Base-by-base conservation (phyloP, 2,329 filamentous ascomycete species). In the Cladosporium sp. region DNA sequence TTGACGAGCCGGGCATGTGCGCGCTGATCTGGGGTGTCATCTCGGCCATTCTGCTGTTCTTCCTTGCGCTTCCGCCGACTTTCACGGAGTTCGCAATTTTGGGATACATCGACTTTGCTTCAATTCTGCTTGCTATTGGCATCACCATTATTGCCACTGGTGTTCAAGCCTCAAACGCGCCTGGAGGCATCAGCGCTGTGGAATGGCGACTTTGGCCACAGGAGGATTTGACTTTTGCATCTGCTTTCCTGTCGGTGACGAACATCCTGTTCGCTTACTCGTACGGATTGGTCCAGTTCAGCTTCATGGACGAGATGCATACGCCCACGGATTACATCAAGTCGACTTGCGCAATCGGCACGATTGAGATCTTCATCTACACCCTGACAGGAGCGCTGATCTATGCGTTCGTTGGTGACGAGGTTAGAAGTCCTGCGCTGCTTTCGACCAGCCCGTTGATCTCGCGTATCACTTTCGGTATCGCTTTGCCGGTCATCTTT, bases 291-390 rank as follows among this genome's bases (percentile, higher is more conserved):
- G 97, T 72, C 97, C 93, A 0, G 84, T 97, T n/a, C 93, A 94
- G 91, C 72, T 97, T 97, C 81, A 97, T 97, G 69, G 93, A 93
- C 3, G 93, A 97, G 78, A 97, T 97, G 93, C 90, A 85, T 74
- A 82, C 87, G 58, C 87, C 84, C 1, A 88, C 86, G 65, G 93
- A 97, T 71, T 97, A 97, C 75, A 92, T 92, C 72, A 97, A 97
- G 79, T 92, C 93, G 2, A 86, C 97, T 1, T 97, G 92, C 87
- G 90, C 89, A 1, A 93, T 96, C 68, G 97, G 93, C 14, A 91
- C 96, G 69, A 90, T 90, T 65, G 93, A 97, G 74, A 86, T 97
- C 66, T 85, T 97, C 66, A 84, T 96, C 23, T 97, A 97, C 80
- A 90, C 89, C 73, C 79, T 95, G 52, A 91, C 96, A 29, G 93